These are phyloP conservation scores for Plasmopara muralis DNA, from an alignment of 352 stramenopile genomes.

Conservation along the genomic window DNA sequence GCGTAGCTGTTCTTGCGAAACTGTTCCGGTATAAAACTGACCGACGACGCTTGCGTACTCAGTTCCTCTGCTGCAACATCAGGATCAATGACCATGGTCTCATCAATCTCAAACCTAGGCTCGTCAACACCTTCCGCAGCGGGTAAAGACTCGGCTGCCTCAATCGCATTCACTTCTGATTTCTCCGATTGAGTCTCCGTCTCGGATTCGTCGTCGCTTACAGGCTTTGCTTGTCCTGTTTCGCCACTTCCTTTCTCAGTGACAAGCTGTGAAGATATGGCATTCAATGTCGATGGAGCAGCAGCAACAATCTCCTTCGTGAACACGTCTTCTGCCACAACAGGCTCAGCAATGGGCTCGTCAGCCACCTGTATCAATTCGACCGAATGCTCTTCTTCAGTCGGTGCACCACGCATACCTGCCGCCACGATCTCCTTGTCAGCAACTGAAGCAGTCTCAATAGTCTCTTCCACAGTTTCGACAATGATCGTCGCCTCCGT, in stretches of 20 bases:
- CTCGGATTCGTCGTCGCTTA: conserved; percentile 12
- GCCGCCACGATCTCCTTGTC: not conserved
- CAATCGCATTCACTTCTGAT: conserved; percentile 4
- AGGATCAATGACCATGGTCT: conserved; percentile 27
- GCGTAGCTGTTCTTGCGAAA: conserved; percentile 27
- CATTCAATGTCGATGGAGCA: not conserved
- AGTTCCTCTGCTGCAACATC: conserved; percentile 18
- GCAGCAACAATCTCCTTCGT: not conserved
- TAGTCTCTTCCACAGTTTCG: conserved; percentile 1
- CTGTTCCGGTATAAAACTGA: conserved; percentile 19
- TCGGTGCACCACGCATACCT: not conserved
- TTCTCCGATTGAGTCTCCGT: conserved; percentile 23
- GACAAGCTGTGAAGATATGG: not conserved
- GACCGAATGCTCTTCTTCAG: conserved; percentile 2
- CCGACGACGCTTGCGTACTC: conserved; percentile 12
- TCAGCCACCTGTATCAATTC: not conserved
- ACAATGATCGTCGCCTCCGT: conserved; percentile 4
- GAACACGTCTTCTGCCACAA: not conserved
- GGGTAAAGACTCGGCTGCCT: not conserved
- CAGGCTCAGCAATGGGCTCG: conserved; percentile 5
- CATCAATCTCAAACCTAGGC: conserved; percentile 23
- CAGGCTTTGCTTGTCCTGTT: conserved; percentile 1
- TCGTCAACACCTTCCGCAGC: conserved; percentile 10
- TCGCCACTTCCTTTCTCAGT: not conserved
- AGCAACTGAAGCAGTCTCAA: not conserved